A percentile compares a stretch with the other conserved stretches of the same genome.
Evolutionary conservation across 257 asterid genomes (phyloP).

Genomic region (Lycium barbarum): DNA sequence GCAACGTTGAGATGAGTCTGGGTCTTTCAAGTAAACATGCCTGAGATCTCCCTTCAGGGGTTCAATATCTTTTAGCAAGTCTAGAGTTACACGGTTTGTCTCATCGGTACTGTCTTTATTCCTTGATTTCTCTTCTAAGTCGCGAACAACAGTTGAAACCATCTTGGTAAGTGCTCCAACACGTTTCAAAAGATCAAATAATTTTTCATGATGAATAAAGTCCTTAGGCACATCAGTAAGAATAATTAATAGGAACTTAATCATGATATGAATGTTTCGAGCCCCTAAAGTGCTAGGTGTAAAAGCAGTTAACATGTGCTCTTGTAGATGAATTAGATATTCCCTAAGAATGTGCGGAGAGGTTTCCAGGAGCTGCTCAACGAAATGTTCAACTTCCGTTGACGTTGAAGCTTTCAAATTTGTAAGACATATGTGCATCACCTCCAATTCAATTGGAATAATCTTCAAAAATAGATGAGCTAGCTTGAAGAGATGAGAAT

Average conservation of each 20-base stretch:
- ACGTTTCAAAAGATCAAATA: neutral
- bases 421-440: neutral
- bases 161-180: neutral
- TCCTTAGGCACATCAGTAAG: neutral
- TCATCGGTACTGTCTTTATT: neutral
- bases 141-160: neutral
- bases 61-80: neutral
- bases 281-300: neutral
- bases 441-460: neutral
- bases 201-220: neutral
- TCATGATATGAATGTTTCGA: neutral
- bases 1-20: neutral
- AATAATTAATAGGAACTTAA: neutral
- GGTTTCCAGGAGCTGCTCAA: neutral
- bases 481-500: neutral
- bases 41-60: neutral
- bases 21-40: neutral
- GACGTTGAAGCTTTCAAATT: neutral
- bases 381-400: neutral
- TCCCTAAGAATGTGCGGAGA: neutral
- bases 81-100: neutral
- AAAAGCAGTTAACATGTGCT: neutral
- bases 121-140: neutral
- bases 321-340: neutral
- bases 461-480: neutral